Conservation (phyloP, 331 rosid genomes). For the Telfairia occidentalis region DNA sequence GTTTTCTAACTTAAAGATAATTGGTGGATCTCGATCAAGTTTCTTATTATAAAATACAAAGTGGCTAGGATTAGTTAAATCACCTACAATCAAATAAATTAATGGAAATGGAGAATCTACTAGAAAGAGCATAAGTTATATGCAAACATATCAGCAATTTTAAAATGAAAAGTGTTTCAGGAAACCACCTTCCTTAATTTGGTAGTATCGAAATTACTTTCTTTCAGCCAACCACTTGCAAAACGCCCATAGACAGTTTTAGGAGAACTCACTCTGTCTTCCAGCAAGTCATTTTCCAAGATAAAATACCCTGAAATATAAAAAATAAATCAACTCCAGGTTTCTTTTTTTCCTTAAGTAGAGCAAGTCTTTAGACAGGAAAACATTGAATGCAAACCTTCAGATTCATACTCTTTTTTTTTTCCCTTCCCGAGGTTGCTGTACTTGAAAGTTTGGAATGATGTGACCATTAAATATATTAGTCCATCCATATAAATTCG, state of each 20-base stretch:
- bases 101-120: constrained; percentile 9
- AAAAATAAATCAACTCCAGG: background rate
- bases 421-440: background rate
- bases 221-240: background rate
- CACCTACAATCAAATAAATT: background rate
- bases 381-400: background rate
- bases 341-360: background rate
- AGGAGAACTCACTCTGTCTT: background rate
- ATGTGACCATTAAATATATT: background rate
- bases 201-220: background rate
- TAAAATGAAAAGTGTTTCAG: constrained; percentile 11
- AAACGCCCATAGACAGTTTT: background rate
- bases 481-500: background rate
- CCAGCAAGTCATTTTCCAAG: background rate
- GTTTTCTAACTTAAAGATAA: constrained; percentile 16
- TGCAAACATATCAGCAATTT: background rate
- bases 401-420: background rate
- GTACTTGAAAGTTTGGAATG: background rate
- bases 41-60: constrained; percentile 1
- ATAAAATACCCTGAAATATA: background rate
- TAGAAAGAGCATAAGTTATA: constrained; percentile 1
- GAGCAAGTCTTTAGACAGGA: background rate
- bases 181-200: constrained; percentile 3
- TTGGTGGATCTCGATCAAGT: constrained; percentile 15
- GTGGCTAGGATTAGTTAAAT: constrained; percentile 7